Base-by-base conservation (phyloP, 148 eudicot species). In the Nepenthes mirabilis region DNA sequence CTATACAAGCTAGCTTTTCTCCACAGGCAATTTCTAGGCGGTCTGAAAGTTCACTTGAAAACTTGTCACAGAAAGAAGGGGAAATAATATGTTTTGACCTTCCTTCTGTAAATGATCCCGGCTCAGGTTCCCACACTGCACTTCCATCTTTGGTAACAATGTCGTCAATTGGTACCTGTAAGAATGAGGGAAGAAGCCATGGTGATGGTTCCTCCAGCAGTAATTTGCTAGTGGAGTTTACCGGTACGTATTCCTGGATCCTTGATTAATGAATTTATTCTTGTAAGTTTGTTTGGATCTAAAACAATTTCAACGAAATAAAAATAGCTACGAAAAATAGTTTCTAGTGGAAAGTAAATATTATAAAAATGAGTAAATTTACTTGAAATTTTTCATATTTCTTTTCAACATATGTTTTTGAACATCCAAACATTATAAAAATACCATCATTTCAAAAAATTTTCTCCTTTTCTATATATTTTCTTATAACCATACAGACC, bases 231-330 rank as follows among this genome's bases (percentile, higher is more conserved):
- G 8, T 40, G 6, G 8, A 8, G 61, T 58, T 58, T 47, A 58
- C 61, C 3, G 61, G 61, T 58, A 37, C 43, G 43, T n/a, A 58
- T 37, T 40, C 23, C 36, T 9, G n/a, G 43, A 58, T 8, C 37
- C 11, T 58, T 32, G 6, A 13, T 57, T 4, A 6, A 23, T 57
- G 14, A 9, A 35, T 55, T 14, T 33, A 11, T 5, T 55, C 8
- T 34, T 2, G 12, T 6, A 11, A 2, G 14, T 10, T 56, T 14
- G 14, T 37, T 37, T 14, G 10, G n/a, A 36, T 10, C 37, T 40
- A 33, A 13, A 37, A n/a, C 23, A 23, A 23, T 23, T 23, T 23
- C 23, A 23, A 23, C 0, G 23, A 23, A 23, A 23, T 23, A 23
- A 23, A 23, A 23, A 23, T 23, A 23, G 23, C 23, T 23, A 23